Base-by-base conservation (phyloP, 1,284 basidiomycete genomes). In the Rhodofomes roseus region DNA sequence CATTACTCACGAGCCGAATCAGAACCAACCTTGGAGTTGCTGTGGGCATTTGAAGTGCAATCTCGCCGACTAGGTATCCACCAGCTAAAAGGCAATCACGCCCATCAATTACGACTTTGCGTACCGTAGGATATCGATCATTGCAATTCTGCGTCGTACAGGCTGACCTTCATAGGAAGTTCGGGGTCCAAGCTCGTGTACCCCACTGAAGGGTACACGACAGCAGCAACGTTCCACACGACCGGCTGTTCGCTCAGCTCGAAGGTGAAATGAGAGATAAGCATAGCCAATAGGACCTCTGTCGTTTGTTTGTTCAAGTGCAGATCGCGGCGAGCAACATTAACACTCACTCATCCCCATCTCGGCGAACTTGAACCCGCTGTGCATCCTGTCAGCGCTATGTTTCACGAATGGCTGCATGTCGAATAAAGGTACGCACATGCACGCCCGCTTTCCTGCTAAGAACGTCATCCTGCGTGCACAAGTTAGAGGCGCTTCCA, bases 171-270 rank as follows among this genome's bases (percentile, higher is more conserved):
- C 37, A 69, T 54, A 55, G 64, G 63, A 64, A 68, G 62, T 62
- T 68, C 62, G n/a, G 68, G 63, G 56, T 67, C 66, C 52, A 62
- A 43, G 56, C 65, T 68, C n/a, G 61, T 65, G 52, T 61, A 61
- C 12, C 65, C 63, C 16, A 65, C 62, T 18, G 67, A 65, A 9
- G 70, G 70, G 59, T 69, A 71, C 43, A 62, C 56, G 20, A 69
- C 60, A 0, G 62, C 63, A 7, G 67, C 66, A 14, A 67, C 54
- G 54, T 71, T 68, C 70, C 70, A 71, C 37, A 58, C 57, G 44
- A 71, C 68, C 7, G 66, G 66, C 55, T 61, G 66, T 27, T 65
- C 58, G 12, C 60, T 58, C 5, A 54, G 59, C 37, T 59, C 57
- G 55, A 67, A 67, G 11, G 57, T 60, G 62, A 67, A 67, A 55